These are phyloP conservation scores for Myxozyma vanderwaltii DNA, from an alignment of 805 yeast species.

Conservation along the genomic window DNA sequence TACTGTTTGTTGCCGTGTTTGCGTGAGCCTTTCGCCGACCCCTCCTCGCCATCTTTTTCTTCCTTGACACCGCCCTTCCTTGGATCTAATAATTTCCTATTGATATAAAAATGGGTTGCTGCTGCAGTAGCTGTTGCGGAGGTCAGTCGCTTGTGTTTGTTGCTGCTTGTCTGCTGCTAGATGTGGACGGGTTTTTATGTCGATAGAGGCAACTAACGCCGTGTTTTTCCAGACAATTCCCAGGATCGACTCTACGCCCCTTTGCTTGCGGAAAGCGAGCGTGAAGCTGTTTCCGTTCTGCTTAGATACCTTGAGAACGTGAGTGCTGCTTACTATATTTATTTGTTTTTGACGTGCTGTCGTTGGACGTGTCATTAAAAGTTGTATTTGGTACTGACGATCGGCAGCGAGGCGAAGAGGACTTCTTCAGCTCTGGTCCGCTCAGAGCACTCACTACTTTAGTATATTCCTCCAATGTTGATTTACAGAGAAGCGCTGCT, in stretches of 20 bases:
- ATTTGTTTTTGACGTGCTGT: no score
- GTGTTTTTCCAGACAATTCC: conserved; percentile 22
- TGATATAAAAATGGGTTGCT: conserved; percentile 23
- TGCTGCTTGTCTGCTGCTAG: neutral
- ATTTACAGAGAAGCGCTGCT: conserved; percentile 95
- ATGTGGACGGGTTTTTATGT: no score
- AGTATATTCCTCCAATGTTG: conserved; percentile 92
- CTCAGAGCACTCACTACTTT: conserved; percentile 85
- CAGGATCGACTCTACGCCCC: conserved; percentile 66
- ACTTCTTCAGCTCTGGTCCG: conserved; percentile 81
- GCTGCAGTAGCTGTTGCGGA: conserved; percentile 35
- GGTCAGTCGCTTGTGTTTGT: conserved; percentile 11
- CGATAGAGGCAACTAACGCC: neutral
- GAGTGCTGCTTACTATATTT: conserved; percentile 18
- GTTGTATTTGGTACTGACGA: neutral
- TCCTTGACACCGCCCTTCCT: no score
- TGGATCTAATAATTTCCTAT: no score
- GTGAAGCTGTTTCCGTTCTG: conserved; percentile 91
- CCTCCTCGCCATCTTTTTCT: no score
- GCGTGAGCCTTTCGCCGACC: no score
- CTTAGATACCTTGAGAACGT: conserved; percentile 84
- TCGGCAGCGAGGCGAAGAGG: conserved; percentile 66
- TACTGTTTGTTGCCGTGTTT: neutral
- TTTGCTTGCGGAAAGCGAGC: conserved; percentile 88
- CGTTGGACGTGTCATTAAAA: no score